Conservation (phyloP, 306 rosid genomes). For the Quercus aquifolioides region DNA sequence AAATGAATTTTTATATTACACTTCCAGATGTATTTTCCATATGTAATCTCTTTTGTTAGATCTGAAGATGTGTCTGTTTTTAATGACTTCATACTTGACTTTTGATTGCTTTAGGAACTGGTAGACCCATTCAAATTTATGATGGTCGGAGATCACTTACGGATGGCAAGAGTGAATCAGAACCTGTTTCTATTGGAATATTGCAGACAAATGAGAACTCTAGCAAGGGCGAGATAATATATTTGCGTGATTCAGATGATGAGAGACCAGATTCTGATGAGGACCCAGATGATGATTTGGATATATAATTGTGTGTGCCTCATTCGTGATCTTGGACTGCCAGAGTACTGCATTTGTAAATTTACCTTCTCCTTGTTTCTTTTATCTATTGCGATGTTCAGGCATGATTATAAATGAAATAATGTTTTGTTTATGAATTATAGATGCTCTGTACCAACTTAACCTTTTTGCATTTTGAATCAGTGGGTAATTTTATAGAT, state of each 20-base stretch:
- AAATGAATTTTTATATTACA: background rate
- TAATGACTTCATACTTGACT: background rate
- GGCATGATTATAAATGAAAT: background rate
- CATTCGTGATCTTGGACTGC: background rate
- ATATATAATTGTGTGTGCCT: slow-evolving; percentile 40
- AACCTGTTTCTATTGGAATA: slow-evolving; percentile 28
- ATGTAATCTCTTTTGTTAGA: background rate
- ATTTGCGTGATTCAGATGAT: slow-evolving; percentile 88
- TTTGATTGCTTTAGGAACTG: slow-evolving; percentile 57
- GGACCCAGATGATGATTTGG: slow-evolving; percentile 97
- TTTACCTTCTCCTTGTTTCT: background rate
- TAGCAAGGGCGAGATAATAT: slow-evolving; percentile 82
- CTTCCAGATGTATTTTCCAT: background rate
- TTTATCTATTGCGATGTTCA: background rate
- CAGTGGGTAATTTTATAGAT: background rate
- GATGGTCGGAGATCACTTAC: slow-evolving; percentile 74
- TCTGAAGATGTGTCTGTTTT: background rate
- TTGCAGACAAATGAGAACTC: slow-evolving; percentile 35
- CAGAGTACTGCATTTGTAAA: background rate
- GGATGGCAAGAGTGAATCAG: slow-evolving; percentile 38
- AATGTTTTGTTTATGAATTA: background rate
- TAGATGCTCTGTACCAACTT: background rate
- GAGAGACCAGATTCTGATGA: slow-evolving; percentile 99
- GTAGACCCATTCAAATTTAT: slow-evolving; percentile 70
- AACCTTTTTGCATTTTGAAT: background rate